Base-by-base conservation (phyloP, 2,329 filamentous ascomycete genomes). In the Penicillium olsonii region DNA sequence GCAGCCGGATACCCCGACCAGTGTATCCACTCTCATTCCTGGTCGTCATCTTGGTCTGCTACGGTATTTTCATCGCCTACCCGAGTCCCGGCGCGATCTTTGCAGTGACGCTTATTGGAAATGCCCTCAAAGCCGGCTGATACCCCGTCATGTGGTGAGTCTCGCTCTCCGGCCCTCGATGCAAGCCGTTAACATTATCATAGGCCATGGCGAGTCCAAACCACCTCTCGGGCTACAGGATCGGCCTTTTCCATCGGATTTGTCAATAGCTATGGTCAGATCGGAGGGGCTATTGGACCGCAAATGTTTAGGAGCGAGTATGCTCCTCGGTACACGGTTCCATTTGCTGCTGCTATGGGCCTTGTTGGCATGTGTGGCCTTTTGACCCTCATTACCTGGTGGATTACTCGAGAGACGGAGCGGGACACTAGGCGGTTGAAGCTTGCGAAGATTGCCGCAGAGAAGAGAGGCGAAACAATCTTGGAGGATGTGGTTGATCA, bases 181-280 rank as follows among this genome's bases (percentile, higher is more conserved):
- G n/a, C n/a, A n/a, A n/a, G n/a, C n/a, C n/a, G n/a, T 42, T 53
- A 6, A 50, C 19, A 5, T 12, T 2, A 15, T 9, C 7, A 40
- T 33, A 48, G 55, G 77, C 76, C 77, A 10, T 79, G 77, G 77
- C 71, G 77, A 4, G 75, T 77, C 0, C 76, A 77, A 60, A 78
- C 75, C 2, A 78, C 72, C 0, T 68, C 65, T 37, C 55, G 73
- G 3, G 72, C 77, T 1, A 79, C 77, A 0, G 77, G 76, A 0
- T 78, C 77, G 0, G 77, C 77, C 1, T 79, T 79, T 57, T 70
- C 74, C 2, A 77, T 79, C 45, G 76, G 72, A 1, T 80, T 79
- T 45, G 75, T 77, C 42, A 78, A 78, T 53, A 75, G 71, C 48
- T 77, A 78, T 54, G 76, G 76, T 0, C 75, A 79, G 52, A 76